Conservation (phyloP, 1,284 basidiomycete genomes). For the Ganoderma leucocontextum region DNA sequence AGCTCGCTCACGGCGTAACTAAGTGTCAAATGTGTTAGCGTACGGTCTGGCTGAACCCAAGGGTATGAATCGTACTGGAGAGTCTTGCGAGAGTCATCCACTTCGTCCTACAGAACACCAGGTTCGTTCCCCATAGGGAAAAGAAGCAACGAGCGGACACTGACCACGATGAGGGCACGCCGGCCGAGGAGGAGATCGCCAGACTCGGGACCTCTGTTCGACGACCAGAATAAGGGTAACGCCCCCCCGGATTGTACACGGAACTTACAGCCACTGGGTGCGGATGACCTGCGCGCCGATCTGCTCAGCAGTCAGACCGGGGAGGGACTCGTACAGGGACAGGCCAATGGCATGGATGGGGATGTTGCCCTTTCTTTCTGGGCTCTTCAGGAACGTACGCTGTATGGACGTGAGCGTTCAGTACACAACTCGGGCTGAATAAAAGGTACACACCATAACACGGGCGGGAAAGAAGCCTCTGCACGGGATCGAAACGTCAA, state of each 20-base stretch:
- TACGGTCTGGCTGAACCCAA: slow-evolving; percentile 8
- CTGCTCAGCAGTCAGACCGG: slow-evolving; percentile 78
- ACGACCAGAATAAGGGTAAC: slow-evolving; percentile 1
- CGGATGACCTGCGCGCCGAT: slow-evolving; percentile 87
- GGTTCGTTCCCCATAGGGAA: slow-evolving; percentile 14
- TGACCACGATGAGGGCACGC: slow-evolving; percentile 82
- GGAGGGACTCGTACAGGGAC: slow-evolving; percentile 89
- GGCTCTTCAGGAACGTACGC: slow-evolving; percentile 88
- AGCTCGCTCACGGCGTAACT: slow-evolving; percentile 92
- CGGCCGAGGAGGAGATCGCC: slow-evolving; percentile 81
- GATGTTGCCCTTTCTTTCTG: slow-evolving; percentile 78
- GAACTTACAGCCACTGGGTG: slow-evolving; percentile 90
- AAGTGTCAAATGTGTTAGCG: slow-evolving; percentile 19
- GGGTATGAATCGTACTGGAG: slow-evolving; percentile 65
- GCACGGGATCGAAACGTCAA: slow-evolving; percentile 33
- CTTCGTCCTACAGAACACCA: slow-evolving; percentile 75
- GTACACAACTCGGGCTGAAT: neutral
- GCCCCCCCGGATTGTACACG: neutral
- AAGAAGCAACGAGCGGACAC: slow-evolving; percentile 1
- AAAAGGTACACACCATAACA: slow-evolving; percentile 70
- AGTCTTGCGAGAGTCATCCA: slow-evolving; percentile 93
- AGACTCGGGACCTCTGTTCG: slow-evolving; percentile 63
- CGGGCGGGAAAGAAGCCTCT: slow-evolving; percentile 96
- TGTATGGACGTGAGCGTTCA: slow-evolving; percentile 37
- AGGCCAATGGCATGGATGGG: slow-evolving; percentile 94